Conservation (phyloP, 2,329 filamentous ascomycete species). For the Fusarium ramigenum region DNA sequence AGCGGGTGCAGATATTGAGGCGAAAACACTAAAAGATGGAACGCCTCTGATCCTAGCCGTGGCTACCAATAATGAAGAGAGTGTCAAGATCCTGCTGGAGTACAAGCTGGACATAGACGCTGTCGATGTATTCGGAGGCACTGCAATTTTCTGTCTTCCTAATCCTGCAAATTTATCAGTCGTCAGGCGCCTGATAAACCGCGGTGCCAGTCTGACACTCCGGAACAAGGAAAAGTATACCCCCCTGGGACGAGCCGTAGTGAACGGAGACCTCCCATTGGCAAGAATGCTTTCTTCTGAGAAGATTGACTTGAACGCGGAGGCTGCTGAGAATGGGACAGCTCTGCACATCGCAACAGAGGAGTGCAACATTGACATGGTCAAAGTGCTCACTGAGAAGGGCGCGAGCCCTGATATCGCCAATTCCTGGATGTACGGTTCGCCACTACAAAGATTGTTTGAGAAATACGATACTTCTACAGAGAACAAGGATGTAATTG, state of each 20-base stretch:
- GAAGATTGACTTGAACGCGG: not conserved
- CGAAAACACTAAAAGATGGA: not conserved
- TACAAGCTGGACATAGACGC: not conserved
- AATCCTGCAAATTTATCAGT: not conserved
- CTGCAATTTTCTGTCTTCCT: not conserved
- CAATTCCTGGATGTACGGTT: not conserved
- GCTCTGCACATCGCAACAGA: not conserved
- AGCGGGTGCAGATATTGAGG: not conserved
- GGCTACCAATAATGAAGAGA: not conserved
- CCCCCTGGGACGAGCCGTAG: not conserved
- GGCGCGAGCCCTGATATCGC: accelerated
- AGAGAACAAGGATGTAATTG: not conserved
- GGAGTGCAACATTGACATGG: not conserved
- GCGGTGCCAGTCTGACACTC: not conserved
- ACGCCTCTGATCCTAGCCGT: not conserved
- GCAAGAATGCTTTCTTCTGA: not conserved
- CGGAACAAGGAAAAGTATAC: not conserved
- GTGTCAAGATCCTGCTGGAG: not conserved
- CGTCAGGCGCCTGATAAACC: not conserved
- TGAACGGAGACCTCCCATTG: not conserved
- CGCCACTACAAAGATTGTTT: not conserved
- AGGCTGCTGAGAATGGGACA: not conserved
- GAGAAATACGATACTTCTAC: not conserved
- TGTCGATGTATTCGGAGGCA: no score
- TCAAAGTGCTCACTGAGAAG: not conserved